Conservation (phyloP, 306 rosid species). For the Canavalia ensiformis region DNA sequence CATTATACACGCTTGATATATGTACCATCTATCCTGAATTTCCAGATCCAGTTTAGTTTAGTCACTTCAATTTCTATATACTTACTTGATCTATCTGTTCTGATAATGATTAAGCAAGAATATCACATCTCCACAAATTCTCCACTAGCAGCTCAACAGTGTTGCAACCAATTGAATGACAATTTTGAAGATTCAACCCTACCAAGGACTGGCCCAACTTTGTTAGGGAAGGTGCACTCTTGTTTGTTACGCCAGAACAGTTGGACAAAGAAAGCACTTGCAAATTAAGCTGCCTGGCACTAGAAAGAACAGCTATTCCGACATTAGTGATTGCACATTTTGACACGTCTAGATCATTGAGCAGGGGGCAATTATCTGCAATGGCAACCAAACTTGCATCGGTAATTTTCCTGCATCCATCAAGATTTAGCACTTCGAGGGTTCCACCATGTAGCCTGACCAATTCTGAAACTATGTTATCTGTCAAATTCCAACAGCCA, state of each 20-base stretch:
- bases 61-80: no score
- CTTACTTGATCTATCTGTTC: background rate
- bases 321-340: slow-evolving; percentile 71
- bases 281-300: slow-evolving; percentile 66
- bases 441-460: slow-evolving; percentile 81
- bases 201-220: slow-evolving; percentile 72
- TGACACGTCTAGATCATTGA: slow-evolving; percentile 83
- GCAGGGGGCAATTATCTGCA: slow-evolving; percentile 72
- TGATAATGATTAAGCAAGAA: slow-evolving; percentile 60
- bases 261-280: slow-evolving; percentile 85
- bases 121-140: slow-evolving; percentile 91
- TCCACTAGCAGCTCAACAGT: slow-evolving; percentile 69
- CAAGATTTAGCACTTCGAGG: slow-evolving; percentile 75
- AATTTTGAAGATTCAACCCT: slow-evolving; percentile 84
- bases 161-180: slow-evolving; percentile 69
- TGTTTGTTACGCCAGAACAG: slow-evolving; percentile 74
- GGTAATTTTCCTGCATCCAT: slow-evolving; percentile 86
- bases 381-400: slow-evolving; percentile 79
- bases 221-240: slow-evolving; percentile 64
- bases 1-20: slow-evolving; percentile 36
- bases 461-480: slow-evolving; percentile 65
- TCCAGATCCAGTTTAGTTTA: slow-evolving; percentile 40
- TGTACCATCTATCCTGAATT: slow-evolving; percentile 39
- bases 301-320: slow-evolving; percentile 69
- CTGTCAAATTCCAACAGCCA: slow-evolving; percentile 88